Conservation (phyloP, 1,284 basidiomycete genomes). For the Lentinula novae-zelandiae region DNA sequence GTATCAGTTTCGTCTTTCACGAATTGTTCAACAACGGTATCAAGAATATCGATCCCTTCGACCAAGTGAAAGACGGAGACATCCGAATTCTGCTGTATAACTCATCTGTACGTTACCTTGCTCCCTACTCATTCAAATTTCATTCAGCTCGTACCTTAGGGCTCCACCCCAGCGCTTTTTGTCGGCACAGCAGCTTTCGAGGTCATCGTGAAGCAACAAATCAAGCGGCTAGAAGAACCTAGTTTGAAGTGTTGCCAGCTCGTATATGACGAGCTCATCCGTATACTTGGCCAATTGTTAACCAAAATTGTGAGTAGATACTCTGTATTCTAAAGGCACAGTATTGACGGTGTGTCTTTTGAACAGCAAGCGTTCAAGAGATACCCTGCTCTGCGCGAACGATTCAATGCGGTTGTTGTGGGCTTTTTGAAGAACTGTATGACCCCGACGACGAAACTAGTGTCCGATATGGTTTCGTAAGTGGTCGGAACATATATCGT, state of each 20-base stretch:
- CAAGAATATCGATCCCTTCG: conserved; percentile 95
- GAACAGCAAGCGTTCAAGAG: conserved; percentile 89
- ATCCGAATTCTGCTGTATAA: conserved; percentile 96
- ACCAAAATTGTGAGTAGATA: conserved; percentile 75
- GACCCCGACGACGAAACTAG: conserved; percentile 93
- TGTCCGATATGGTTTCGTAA: conserved; percentile 86
- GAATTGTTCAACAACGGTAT: conserved; percentile 97
- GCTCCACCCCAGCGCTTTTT: conserved; percentile 94
- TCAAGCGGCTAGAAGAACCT: conserved; percentile 94
- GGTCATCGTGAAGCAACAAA: conserved; percentile 98
- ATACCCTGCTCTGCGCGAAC: conserved; percentile 90
- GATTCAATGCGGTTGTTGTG: conserved; percentile 93
- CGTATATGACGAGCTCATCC: conserved; percentile 95
- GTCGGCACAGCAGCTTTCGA: conserved; percentile 97
- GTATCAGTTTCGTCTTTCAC: conserved; percentile 98
- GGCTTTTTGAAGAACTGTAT: conserved; percentile 95
- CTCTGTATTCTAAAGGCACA: conserved; percentile 6
- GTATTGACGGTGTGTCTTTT: not conserved
- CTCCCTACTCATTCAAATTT: not conserved
- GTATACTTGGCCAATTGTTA: conserved; percentile 90
- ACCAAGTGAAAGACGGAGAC: conserved; percentile 97
- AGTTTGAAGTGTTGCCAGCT: conserved; percentile 90
- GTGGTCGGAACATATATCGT: conserved; percentile 20
- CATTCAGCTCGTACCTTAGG: conserved; percentile 40
- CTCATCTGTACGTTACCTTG: conserved; percentile 68